These are phyloP conservation scores for Botrytis fragariae DNA, from an alignment of 2,329 filamentous ascomycete genomes.

Conservation along the genomic window DNA sequence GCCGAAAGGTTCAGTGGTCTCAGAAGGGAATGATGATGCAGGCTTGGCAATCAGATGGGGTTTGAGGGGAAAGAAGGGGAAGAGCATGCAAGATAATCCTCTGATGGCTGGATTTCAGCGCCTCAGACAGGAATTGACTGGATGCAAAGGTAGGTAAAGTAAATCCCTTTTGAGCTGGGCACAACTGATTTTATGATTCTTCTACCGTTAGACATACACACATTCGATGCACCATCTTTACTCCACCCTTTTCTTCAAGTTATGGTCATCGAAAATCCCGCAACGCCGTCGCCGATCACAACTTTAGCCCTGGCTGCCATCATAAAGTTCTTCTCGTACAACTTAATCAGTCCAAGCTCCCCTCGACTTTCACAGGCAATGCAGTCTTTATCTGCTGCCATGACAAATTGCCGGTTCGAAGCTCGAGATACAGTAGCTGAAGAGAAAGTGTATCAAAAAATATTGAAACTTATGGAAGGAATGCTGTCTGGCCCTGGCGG, in stretches of 20 bases:
- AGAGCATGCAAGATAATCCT: slow-evolving; percentile 96
- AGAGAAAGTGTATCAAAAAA: slow-evolving; percentile 91
- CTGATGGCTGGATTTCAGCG: slow-evolving; percentile 93
- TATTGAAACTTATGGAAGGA: slow-evolving; percentile 95
- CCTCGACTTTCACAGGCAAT: slow-evolving; percentile 89
- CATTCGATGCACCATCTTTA: slow-evolving; percentile 84
- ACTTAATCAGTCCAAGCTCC: slow-evolving; percentile 79
- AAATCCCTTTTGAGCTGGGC: slow-evolving; percentile 1
- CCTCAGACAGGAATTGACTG: slow-evolving; percentile 81
- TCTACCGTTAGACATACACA: slow-evolving; percentile 65
- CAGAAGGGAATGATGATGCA: slow-evolving; percentile 51
- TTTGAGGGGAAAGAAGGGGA: slow-evolving; percentile 88
- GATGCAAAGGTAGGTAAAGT: slow-evolving; percentile 64
- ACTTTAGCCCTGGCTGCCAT: slow-evolving; percentile 90
- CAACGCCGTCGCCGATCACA: slow-evolving; percentile 93
- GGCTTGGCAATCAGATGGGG: slow-evolving; percentile 85
- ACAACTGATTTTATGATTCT: slow-evolving; percentile 32
- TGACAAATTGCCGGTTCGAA: slow-evolving; percentile 97
- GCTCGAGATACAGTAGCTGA: slow-evolving; percentile 93
- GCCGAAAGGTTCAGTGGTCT: slow-evolving; percentile 31
- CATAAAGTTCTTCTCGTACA: slow-evolving; percentile 95
- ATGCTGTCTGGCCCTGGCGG: slow-evolving; percentile 95
- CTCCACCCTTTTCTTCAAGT: slow-evolving; percentile 95
- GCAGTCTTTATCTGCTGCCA: slow-evolving; percentile 90
- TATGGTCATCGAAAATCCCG: slow-evolving; percentile 94